These are phyloP conservation scores for Sphenostylis stenocarpa DNA, from an alignment of 306 rosid genomes.

Conservation along the genomic window DNA sequence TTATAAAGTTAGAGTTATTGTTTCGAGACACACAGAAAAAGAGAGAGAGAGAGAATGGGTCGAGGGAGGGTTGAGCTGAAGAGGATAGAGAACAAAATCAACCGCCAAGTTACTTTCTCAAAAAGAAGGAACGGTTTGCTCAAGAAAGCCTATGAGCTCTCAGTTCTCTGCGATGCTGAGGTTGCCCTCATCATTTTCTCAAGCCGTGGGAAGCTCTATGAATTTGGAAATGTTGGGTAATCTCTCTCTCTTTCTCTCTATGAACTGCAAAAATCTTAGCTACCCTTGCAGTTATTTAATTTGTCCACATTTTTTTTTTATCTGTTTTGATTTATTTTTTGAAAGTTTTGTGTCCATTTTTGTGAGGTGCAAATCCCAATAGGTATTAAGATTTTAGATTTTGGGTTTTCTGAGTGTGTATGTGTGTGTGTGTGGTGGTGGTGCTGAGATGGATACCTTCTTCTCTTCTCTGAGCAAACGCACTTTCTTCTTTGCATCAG, in stretches of 20 bases:
- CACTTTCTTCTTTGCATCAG: slow-evolving; percentile 47
- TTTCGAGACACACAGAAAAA: slow-evolving; percentile 34
- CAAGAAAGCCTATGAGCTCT: slow-evolving; percentile 57
- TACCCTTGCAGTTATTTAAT: background rate
- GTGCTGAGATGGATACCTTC: slow-evolving; percentile 7
- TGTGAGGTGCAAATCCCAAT: slow-evolving; percentile 48
- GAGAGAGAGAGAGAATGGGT: slow-evolving; percentile 54
- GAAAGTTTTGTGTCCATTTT: slow-evolving; percentile 30
- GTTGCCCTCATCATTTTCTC: slow-evolving; percentile 78
- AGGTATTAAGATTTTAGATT: slow-evolving; percentile 22
- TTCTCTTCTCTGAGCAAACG: slow-evolving; percentile 29
- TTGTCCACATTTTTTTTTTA: background rate
- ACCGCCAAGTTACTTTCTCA: slow-evolving; percentile 57
- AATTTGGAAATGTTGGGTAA: slow-evolving; percentile 81
- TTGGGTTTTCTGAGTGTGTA: slow-evolving; percentile 27
- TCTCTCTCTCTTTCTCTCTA: background rate
- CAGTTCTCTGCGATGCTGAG: slow-evolving; percentile 58
- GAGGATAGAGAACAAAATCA: slow-evolving; percentile 77
- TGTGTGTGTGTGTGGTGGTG: background rate
- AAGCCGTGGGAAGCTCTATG: slow-evolving; percentile 80
- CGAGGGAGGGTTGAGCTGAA: slow-evolving; percentile 88
- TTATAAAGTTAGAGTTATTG: slow-evolving; percentile 23
- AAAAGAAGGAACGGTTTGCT: slow-evolving; percentile 59
- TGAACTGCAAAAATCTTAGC: slow-evolving; percentile 16
- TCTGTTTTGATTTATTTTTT: background rate